Conservation (phyloP, 2,329 filamentous ascomycete species). For the Aspergillus sp. region DNA sequence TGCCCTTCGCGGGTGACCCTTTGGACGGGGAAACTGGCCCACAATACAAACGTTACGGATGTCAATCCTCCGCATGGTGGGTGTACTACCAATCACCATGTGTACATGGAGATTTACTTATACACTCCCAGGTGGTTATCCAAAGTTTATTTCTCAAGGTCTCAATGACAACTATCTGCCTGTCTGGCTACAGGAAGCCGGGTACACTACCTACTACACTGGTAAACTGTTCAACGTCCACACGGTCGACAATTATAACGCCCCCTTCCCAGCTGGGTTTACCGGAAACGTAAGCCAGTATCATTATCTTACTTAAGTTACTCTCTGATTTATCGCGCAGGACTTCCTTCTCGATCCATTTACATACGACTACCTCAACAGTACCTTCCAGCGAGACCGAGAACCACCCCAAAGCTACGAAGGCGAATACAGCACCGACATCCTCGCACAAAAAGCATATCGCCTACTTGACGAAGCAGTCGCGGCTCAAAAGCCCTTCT, state of each 20-base stretch:
- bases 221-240: constrained; percentile 58
- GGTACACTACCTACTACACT: constrained; percentile 57
- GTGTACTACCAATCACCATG: neutral
- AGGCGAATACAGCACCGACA: constrained; percentile 57
- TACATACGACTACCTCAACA: constrained; percentile 67
- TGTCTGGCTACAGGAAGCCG: constrained; percentile 54
- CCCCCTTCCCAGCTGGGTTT: constrained; percentile 38
- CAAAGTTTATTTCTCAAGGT: constrained; percentile 54
- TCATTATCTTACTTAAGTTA: too few species aligned
- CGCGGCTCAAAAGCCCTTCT: constrained; percentile 58
- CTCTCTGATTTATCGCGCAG: constrained; percentile 16
- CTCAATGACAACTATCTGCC: constrained; percentile 55
- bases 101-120: neutral
- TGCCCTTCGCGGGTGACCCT: constrained; percentile 66
- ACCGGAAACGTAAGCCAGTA: constrained; percentile 12
- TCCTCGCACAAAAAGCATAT: constrained; percentile 58
- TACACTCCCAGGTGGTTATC: constrained; percentile 41
- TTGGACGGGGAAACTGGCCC: constrained; percentile 64
- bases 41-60: constrained; percentile 68
- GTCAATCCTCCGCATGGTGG: constrained; percentile 33
- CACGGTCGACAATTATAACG: constrained; percentile 51
- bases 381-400: constrained; percentile 61
- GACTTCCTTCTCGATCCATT: constrained; percentile 39
- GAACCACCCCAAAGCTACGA: constrained; percentile 56
- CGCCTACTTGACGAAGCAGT: constrained; percentile 62